Base-by-base conservation (phyloP, 1,284 basidiomycete genomes). In the Afroboletus lepidellus region DNA sequence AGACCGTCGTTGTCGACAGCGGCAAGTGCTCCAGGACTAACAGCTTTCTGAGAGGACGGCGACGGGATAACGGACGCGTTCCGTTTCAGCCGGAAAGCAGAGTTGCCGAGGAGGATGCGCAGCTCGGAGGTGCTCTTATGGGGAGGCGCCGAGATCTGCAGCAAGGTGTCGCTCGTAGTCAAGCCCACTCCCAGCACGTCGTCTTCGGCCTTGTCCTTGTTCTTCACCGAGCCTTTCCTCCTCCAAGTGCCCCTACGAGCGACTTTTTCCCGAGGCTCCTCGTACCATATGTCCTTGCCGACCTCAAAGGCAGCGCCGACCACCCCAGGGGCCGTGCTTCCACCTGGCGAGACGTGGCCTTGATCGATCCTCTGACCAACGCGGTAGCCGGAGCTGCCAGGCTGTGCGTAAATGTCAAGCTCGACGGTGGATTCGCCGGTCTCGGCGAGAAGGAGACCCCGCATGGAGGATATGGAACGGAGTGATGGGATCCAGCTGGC, bases 41-140 rank as follows among this genome's bases (percentile, higher is more conserved):
- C 6, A 11, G 43, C 16, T 38, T 50, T 50, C 42, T 48, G 53
- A 42, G 45, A 38, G 55, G 44, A 53, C 54, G 45, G 30, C 49
- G 43, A 66, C 3, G 74, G 72, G 16, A 74, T 56, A 24, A 85
- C 58, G 4, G 72, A 69, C 12, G 83, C 76, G 8, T 82, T 79
- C 34, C 76, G 67, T 63, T 79, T 83, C 41, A 87, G 67, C 34
- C 78, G 77, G 27, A 82, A 74, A 50, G 75, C 72, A 0, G 78
- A 71, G 60, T 83, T 79, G 16, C 86, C 87, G 8, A 89, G 76
- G 48, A 87, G 75, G 34, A 75, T 65, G 50, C 77, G 80, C 36
- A 87, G 74, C 59, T 87, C 83, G 16, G 74, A 75, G 3, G 78
- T 72, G 48, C 75, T 81, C 56, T 74, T 72, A 32, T 72, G 69